A percentile compares a stretch with the other conserved stretches of the same genome.
phyloP scores from a whole-genome alignment of 73 alveolate species.

The Paramecium pentaurelia region DNA sequence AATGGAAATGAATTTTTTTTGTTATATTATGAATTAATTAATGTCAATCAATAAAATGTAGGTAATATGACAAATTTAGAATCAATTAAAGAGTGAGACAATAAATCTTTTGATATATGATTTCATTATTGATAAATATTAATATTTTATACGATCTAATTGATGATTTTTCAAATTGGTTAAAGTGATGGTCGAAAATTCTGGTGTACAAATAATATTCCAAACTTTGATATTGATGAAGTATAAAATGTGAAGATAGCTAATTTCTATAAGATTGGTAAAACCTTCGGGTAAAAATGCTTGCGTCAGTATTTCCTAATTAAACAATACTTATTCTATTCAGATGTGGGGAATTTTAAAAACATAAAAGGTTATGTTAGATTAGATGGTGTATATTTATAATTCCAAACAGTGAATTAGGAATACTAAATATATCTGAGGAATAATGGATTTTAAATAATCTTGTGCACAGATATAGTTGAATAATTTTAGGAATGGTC shows the following conservation, averaged over 20 bases:
- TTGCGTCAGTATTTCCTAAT: neutral
- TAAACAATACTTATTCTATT: neutral
- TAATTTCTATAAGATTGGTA: slow-evolving; percentile 13
- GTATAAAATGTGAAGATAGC: neutral
- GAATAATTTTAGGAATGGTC: neutral
- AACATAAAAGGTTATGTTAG: neutral
- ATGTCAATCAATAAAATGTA: neutral
- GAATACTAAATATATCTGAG: neutral
- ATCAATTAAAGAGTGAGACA: neutral
- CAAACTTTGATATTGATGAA: neutral
- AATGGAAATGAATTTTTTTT: slow-evolving; percentile 15
- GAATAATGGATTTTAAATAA: neutral
- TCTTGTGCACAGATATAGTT: neutral
- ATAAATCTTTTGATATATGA: neutral
- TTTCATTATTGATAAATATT: neutral
- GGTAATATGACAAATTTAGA: neutral
- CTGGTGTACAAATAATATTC: neutral
- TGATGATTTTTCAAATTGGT: neutral
- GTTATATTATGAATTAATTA: neutral
- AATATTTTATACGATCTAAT: neutral
- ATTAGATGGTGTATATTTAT: neutral
- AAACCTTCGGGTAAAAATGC: slow-evolving; percentile 1
- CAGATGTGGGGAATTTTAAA: neutral
- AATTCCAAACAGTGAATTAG: neutral
- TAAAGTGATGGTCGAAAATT: neutral